Evolutionary conservation across 2,329 filamentous ascomycete genomes (phyloP), one percentile per base, ranked within the genome.

Genomic region (Endoconidiophora laricicola): DNA sequence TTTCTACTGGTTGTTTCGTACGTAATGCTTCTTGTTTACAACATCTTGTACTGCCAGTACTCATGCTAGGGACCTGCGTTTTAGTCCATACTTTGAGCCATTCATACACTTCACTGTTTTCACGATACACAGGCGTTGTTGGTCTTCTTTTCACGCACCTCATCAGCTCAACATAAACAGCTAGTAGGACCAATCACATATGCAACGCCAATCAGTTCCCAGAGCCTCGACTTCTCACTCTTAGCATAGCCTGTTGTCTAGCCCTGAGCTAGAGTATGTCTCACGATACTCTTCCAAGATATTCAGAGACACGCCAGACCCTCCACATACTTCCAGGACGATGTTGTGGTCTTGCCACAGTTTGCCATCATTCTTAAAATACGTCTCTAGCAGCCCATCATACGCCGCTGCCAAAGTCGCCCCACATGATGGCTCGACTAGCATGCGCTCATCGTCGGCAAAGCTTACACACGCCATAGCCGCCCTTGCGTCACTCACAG

Each of bases 391-490:
- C 47, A 74, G 46, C 0, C 63, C 68, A 44, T 64, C 58, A 58
- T 86, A 86, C 52, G 71, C 78, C 2, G 76, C 62, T 1, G 81
- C 85, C 10, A 94, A 65, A 48, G 81, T 83, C 4, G 90, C 86
- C 1, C 88, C 87, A 61, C 90, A 95, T 0, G 87, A 79, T 36
- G 82, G 69, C 67, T 96, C 90, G 2, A 94, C 85, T 52, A 94
- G 68, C 51, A 90, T 66, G 23, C 83, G 69, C 57, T 88, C 84
- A 54, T 94, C 86, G 56, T 95, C 83, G 7, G 85, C 81, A 54
- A 95, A 79, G 22, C 76, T 70, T 58, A 82, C 78, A 49, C 81
- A 83, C 2, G 80, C 87, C 64, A 80, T 75, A 18, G 84, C 86
- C 0, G 90, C 88, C 59, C 91, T 84, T 3, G 78, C 79, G 46